Base-by-base conservation (phyloP, 371 early-diverging fungal species). In the Mucor circinelloides region DNA sequence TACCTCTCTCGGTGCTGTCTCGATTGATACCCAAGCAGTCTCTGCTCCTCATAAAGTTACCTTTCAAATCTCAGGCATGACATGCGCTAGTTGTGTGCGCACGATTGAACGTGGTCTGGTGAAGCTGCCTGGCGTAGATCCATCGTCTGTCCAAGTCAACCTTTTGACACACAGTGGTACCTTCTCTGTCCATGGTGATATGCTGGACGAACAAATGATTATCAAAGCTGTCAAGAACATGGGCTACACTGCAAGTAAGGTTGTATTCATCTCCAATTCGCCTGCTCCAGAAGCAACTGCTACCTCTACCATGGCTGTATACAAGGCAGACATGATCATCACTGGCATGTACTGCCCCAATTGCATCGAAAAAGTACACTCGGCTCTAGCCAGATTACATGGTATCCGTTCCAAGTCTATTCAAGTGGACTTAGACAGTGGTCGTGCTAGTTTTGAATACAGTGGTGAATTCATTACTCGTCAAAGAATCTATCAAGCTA, bases 21-120 rank as follows among this genome's bases (percentile, higher is more conserved):
- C 74, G 0, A 72, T 82, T 28, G 72, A 70, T n/a, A 63, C 68
- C 13, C 38, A 56, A 25, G 7, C 36, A 3, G 57, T 70, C 8
- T 67, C 80, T 7, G 30, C 31, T 8, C 74, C 78, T 42, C 68
- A 75, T 52, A 82, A 80, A 66, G 80, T 85, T 6, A 81, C 70
- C 12, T 70, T 90, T 25, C 88, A 91, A 66, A 86, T 98, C 13
- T 91, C 89, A 70, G 97, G 98, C n/a, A 95, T 98, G 97, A 92
- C 94, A 4, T 94, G 93, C 65, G 85, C 94, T 0, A 88, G 91
- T 27, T 94, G 95, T 73, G 91, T 91, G 8, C 86, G 86, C 23
- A 81, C 87, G 28, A 87, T 98, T 58, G 97, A 97, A 70, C 76
- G 77, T 1, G 89, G 85, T 0, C 74, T 98, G 0, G 40, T 48